Conservation (phyloP, 495 filamentous ascomycete species). For the Hyaloscypha bicolor region DNA sequence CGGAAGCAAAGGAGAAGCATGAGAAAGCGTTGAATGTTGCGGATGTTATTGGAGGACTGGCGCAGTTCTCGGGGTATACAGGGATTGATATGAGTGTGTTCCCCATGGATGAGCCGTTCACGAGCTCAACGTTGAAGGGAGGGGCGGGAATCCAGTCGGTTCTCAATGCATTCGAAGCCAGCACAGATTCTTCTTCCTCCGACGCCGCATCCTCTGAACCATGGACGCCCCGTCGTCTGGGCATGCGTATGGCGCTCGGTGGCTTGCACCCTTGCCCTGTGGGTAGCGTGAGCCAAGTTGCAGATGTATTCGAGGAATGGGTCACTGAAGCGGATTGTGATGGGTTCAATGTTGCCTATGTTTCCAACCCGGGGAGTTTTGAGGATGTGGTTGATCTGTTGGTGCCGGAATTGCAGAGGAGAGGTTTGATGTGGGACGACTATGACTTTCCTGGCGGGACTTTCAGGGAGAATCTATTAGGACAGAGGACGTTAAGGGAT, state of each 20-base stretch:
- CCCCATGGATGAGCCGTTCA: constrained; percentile 48
- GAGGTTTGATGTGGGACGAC: constrained; percentile 33
- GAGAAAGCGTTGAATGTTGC: constrained; percentile 53
- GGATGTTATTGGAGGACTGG: constrained; percentile 54
- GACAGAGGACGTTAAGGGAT: neutral
- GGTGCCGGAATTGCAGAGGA: constrained; percentile 42
- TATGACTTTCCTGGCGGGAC: constrained; percentile 45
- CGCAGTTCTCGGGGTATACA: constrained; percentile 63
- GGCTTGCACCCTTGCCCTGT: constrained; percentile 52
- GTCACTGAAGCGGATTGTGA: constrained; percentile 62
- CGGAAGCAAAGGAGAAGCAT: constrained; percentile 56
- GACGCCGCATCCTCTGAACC: neutral
- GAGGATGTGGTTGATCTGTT: constrained; percentile 47
- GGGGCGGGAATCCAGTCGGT: neutral
- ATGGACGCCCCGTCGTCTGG: constrained; percentile 52
- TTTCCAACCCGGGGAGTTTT: constrained; percentile 47
- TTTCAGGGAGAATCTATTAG: constrained; percentile 51
- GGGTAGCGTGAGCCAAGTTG: constrained; percentile 27
- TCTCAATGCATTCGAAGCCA: neutral
- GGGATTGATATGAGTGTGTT: constrained; percentile 56
- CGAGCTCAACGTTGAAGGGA: no score
- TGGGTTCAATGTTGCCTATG: constrained; percentile 58
- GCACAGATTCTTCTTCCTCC: no score
- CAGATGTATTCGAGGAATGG: constrained; percentile 46
- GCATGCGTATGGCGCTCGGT: constrained; percentile 58